These are phyloP conservation scores for Stentor coeruleus DNA, from an alignment of 73 alveolate genomes.

Conservation along the genomic window DNA sequence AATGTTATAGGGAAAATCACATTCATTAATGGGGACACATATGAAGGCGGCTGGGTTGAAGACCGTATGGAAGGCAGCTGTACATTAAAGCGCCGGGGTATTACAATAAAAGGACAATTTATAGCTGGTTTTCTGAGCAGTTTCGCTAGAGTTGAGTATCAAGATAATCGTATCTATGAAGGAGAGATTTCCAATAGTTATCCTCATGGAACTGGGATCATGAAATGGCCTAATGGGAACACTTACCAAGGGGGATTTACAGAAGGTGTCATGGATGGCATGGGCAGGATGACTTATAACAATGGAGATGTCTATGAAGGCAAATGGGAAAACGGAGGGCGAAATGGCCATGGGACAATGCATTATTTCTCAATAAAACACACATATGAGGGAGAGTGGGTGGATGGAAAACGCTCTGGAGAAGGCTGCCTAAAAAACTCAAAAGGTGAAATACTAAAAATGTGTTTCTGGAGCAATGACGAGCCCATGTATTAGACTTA, in stretches of 20 bases:
- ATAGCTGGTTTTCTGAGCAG: conserved; percentile 33
- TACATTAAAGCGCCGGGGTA: conserved; percentile 34
- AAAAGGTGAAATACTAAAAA: not conserved
- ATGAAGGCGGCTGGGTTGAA: conserved; percentile 78
- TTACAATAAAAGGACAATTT: conserved; percentile 28
- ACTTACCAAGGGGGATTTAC: conserved; percentile 88
- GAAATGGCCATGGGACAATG: conserved; percentile 67
- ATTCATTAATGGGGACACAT: conserved; percentile 55
- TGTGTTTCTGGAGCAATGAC: not conserved
- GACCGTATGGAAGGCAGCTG: conserved; percentile 71
- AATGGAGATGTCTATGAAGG: conserved; percentile 80
- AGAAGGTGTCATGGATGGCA: conserved; percentile 62
- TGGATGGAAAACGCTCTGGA: conserved; percentile 39
- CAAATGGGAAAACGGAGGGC: conserved; percentile 44
- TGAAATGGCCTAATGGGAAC: conserved; percentile 71
- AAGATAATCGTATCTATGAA: conserved; percentile 49
- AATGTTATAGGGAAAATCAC: conserved; percentile 65
- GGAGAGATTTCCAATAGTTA: conserved; percentile 17
- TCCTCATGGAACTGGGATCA: conserved; percentile 84
- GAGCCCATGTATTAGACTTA: too few relatives aligned
- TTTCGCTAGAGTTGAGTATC: conserved; percentile 28
- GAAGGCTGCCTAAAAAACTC: conserved; percentile 30
- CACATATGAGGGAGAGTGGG: conserved; percentile 53
- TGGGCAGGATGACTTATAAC: conserved; percentile 73
- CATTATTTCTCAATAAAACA: conserved; percentile 41